phyloP scores from a whole-genome alignment of 225 moss, liverwort and hornwort species.

The Lunularia cruciata region DNA sequence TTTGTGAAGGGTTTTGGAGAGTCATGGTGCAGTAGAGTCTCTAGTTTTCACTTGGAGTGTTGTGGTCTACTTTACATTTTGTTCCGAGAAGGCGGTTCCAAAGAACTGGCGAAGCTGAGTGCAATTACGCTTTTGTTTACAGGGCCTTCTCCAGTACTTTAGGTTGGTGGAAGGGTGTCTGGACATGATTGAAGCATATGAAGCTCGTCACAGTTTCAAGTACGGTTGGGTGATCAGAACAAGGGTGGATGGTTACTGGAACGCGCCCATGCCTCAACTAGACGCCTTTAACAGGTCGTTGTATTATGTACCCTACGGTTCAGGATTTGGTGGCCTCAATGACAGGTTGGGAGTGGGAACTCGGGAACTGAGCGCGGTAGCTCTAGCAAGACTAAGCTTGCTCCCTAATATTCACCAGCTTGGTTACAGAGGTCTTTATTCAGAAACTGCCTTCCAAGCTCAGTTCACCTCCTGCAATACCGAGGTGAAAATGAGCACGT shows the following conservation, averaged over 20 bases:
- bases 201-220: conserved; percentile 51
- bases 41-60: no score
- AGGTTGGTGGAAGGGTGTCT: conserved; percentile 87
- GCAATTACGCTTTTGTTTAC: conserved; percentile 4
- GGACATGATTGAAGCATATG: conserved; percentile 59
- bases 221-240: conserved; percentile 89
- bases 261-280: conserved; percentile 56
- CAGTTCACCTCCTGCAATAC: conserved; percentile 54
- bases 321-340: conserved; percentile 75
- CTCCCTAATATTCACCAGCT: conserved; percentile 56
- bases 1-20: no score
- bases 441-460: conserved; percentile 68
- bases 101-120: no score
- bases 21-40: no score
- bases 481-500: conserved; percentile 28
- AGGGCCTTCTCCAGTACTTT: conserved; percentile 96
- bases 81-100: no score
- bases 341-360: conserved; percentile 85
- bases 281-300: conserved; percentile 45
- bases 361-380: conserved; percentile 50
- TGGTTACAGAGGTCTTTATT: conserved; percentile 60
- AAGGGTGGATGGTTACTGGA: conserved; percentile 94
- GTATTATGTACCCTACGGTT: conserved; percentile 78
- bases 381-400: conserved; percentile 66
- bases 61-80: no score